Conservation (phyloP, 305 asterid genomes). For the Fraxinus latifolia region DNA sequence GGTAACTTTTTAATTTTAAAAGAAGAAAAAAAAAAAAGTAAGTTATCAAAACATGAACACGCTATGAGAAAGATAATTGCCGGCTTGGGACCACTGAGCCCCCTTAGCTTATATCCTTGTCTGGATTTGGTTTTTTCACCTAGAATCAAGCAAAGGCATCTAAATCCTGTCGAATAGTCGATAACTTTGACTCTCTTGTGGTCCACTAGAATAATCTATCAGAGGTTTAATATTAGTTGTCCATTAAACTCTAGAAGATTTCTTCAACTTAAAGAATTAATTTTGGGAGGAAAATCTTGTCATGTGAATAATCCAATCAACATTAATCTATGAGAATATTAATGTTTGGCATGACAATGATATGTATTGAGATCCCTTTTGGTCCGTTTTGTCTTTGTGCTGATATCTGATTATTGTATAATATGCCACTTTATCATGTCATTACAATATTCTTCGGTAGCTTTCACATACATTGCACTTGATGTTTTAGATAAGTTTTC, state of each 20-base stretch:
- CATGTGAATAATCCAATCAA: not conserved
- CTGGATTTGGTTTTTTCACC: conserved; percentile 1
- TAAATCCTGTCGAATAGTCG: not conserved
- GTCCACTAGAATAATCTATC: conserved; percentile 1
- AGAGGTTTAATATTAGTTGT: not conserved
- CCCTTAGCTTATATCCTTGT: not conserved
- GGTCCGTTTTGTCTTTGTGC: conserved; percentile 13
- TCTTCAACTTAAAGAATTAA: not conserved
- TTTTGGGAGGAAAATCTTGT: not conserved
- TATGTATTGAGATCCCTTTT: conserved; percentile 7
- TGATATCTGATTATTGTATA: not conserved
- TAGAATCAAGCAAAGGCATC: conserved; percentile 32
- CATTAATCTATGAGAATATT: conserved; percentile 6
- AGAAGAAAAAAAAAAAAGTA: not conserved
- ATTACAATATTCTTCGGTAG: not conserved
- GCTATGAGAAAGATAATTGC: not conserved
- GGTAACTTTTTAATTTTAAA: not conserved
- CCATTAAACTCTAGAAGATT: not conserved
- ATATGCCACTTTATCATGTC: not conserved
- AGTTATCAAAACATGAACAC: not conserved
- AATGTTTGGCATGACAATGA: conserved; percentile 7
- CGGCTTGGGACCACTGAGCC: not conserved
- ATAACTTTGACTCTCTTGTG: not conserved
- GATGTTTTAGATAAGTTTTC: not conserved
- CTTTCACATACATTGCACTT: not conserved